These are phyloP conservation scores for Chamaecrista fasciculata DNA, from an alignment of 306 rosid genomes.

Conservation along the genomic window DNA sequence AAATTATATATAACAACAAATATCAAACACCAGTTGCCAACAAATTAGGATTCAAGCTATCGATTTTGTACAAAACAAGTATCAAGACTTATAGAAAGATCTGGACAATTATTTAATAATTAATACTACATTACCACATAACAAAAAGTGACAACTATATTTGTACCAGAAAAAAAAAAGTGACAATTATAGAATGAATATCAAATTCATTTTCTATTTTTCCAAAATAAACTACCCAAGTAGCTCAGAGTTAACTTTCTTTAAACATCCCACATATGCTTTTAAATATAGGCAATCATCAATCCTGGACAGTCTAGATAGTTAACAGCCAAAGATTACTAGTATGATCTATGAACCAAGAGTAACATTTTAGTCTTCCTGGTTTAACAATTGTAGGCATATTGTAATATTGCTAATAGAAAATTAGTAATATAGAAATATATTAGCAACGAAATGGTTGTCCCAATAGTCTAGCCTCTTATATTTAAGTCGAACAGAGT, in stretches of 20 bases:
- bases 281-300: slow-evolving; percentile 13
- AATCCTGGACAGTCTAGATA: background rate
- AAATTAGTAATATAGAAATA: slow-evolving; percentile 12
- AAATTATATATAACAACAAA: slow-evolving; percentile 8
- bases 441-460: slow-evolving; percentile 12
- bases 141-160: too few species aligned
- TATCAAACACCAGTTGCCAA: slow-evolving; percentile 1
- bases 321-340: slow-evolving; percentile 10
- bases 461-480: slow-evolving; percentile 20
- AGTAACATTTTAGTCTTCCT: slow-evolving; percentile 12
- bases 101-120: too few species aligned
- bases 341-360: slow-evolving; percentile 17
- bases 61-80: slow-evolving; percentile 18
- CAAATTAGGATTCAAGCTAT: slow-evolving; percentile 23
- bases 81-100: slow-evolving; percentile 6
- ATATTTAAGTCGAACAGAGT: slow-evolving; percentile 20
- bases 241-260: slow-evolving; percentile 13
- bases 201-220: slow-evolving; percentile 22
- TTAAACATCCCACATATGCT: slow-evolving; percentile 22
- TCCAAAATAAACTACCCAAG: slow-evolving; percentile 11
- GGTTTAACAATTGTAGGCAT: slow-evolving; percentile 4
- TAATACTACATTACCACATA: background rate
- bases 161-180: too few species aligned
- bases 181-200: background rate
- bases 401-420: slow-evolving; percentile 3